Evolutionary conservation across 2,329 filamentous ascomycete species (phyloP), one percentile per base, ranked within the genome.

Genomic region (Raffaelea ambrosiae): DNA sequence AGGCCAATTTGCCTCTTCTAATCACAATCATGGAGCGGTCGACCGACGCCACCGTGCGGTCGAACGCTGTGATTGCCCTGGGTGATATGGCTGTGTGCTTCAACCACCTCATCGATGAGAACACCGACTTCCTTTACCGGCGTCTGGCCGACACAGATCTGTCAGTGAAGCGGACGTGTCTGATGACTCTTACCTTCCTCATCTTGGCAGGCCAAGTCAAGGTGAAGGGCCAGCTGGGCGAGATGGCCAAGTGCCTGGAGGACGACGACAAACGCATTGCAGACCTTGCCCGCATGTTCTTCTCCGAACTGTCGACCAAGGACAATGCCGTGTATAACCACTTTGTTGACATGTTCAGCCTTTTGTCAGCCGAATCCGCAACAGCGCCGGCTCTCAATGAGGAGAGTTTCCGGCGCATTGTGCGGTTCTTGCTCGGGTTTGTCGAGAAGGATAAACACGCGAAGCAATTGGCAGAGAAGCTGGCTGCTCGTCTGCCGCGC

Each of bases 401-500:
- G 63, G 88, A 95, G 57, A 81, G 85, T 21, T 84, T 98, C 67
- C 83, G 79, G 63, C 77, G 86, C 51, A 91, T 98, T 51, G 77
- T 98, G 54, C 89, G 88, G 61, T 98, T 98, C 68, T 68, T 98
- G 61, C 82, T 94, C 53, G 88, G 89, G 1, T 98, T 98, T 64
- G 89, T 98, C 54, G 93, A 98, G 62, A 98, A 97, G 90, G 93
- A 98, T 66, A 96, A 96, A 71, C 93, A 98, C 61, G 90, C 93
- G 44, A 93, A 89, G 59, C 91, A 98, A 63, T 76, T 98, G 23
- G 84, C 93, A 0, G 85, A 91, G 53, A 98, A 98, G 66, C 74
- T 98, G 52, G 90, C 93, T 1, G 89, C 90, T 5, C 79, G 93
- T 55, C 74, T 98, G 40, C 74, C 78, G 1, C 78, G 91, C 42